phyloP scores from a whole-genome alignment of 2,329 filamentous ascomycete genomes.

The Aureobasidium sp. region DNA sequence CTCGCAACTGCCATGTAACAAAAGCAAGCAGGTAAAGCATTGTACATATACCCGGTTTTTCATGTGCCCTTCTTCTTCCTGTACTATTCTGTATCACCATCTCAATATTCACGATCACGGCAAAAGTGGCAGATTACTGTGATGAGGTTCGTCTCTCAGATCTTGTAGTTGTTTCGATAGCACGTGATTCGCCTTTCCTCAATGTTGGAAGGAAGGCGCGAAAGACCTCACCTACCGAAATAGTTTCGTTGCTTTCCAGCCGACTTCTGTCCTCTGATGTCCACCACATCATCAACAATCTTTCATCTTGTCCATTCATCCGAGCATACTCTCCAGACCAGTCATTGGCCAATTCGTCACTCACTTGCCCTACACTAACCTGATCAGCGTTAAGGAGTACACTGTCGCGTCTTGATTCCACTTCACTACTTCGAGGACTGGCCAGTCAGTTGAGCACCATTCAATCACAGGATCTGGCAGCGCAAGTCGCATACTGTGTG shows the following conservation, averaged over 20 bases:
- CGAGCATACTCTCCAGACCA: neutral
- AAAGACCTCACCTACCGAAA: neutral
- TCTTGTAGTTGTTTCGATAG: neutral
- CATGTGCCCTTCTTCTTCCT: neutral
- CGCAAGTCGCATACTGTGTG: neutral
- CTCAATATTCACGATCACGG: neutral
- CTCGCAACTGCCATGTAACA: slow-evolving; percentile 18
- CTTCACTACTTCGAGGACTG: neutral
- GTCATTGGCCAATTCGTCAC: neutral
- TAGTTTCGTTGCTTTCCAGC: neutral
- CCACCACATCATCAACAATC: neutral
- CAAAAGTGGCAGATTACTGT: neutral
- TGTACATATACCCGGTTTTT: slow-evolving; percentile 14
- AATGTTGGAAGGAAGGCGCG: neutral
- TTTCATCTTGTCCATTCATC: neutral
- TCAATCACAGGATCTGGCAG: neutral
- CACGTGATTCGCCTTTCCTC: neutral
- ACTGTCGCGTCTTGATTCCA: neutral
- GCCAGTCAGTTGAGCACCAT: neutral
- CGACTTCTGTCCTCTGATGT: neutral
- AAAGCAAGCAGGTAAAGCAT: slow-evolving; percentile 5
- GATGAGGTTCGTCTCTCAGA: neutral
- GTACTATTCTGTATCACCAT: slow-evolving; percentile 2
- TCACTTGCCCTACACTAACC: neutral
- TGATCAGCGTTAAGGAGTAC: neutral